Conservation (phyloP, 169 alveolate species). For the Plasmodium cynomolgi region DNA sequence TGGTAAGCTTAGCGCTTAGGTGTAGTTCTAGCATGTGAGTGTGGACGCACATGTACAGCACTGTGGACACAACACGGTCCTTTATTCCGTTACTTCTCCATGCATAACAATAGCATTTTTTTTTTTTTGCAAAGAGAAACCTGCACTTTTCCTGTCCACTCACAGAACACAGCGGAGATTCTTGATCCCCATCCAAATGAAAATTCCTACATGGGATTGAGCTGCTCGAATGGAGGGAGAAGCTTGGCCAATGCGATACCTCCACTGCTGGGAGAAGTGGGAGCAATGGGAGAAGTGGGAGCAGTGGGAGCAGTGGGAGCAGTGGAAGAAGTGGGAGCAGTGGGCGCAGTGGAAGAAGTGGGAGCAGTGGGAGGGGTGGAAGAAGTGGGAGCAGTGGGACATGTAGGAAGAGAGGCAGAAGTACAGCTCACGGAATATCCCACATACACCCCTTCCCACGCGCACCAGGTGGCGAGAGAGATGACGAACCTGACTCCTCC, state of each 20-base stretch:
- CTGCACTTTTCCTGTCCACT: background rate
- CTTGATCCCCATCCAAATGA: background rate
- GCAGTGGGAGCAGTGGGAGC: background rate
- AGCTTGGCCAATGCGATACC: background rate
- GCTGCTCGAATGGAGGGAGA: background rate
- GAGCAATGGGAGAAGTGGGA: background rate
- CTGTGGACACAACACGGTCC: background rate
- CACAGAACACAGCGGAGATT: background rate
- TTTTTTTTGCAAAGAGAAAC: background rate
- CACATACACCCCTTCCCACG: background rate
- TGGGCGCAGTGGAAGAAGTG: background rate
- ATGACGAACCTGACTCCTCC: background rate
- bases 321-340: too few species aligned
- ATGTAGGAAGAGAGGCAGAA: background rate
- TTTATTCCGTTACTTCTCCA: background rate
- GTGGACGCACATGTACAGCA: background rate
- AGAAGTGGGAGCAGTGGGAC: background rate
- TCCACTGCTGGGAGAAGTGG: background rate
- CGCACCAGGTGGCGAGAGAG: background rate
- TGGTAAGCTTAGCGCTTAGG: background rate
- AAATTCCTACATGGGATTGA: background rate
- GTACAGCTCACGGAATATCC: background rate
- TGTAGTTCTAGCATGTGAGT: background rate
- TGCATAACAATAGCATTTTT: background rate
- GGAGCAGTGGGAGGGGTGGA: background rate